Conservation (phyloP, 108 stramenopile genomes). For the Craspedostauros australis region DNA sequence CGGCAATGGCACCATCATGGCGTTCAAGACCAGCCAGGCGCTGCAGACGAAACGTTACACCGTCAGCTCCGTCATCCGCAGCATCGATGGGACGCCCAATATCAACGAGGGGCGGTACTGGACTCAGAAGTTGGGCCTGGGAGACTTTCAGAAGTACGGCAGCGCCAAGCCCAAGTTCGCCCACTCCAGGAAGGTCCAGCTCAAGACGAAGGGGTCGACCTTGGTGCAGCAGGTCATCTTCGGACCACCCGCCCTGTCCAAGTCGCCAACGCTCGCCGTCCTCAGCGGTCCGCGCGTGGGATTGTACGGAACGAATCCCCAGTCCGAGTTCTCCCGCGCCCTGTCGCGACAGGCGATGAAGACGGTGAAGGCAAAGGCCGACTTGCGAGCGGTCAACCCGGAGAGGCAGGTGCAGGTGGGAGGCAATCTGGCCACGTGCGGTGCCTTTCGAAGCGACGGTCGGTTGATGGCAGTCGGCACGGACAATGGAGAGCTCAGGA, state of each 20-base stretch:
- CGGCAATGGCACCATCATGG: too few species aligned
- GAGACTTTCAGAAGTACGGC: slow-evolving; percentile 6
- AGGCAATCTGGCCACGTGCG: slow-evolving; percentile 57
- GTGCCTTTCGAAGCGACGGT: slow-evolving; percentile 56
- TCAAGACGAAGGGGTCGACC: slow-evolving; percentile 21
- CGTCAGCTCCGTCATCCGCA: slow-evolving; percentile 19
- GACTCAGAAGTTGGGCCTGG: slow-evolving; percentile 44
- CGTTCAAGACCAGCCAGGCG: slow-evolving; percentile 30
- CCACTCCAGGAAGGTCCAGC: slow-evolving; percentile 14
- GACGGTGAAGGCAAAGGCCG: slow-evolving; percentile 4
- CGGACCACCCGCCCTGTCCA: slow-evolving; percentile 21
- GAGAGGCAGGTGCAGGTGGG: slow-evolving; percentile 70
- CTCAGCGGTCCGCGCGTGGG: slow-evolving; percentile 67
- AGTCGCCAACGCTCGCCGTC: slow-evolving; percentile 42
- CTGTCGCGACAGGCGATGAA: slow-evolving; percentile 9
- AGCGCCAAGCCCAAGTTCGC: slow-evolving; percentile 19
- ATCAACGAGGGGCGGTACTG: slow-evolving; percentile 48
- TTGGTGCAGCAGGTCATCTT: slow-evolving; percentile 35
- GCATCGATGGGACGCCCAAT: slow-evolving; percentile 25
- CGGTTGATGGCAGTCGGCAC: slow-evolving; percentile 71
- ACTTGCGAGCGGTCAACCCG: slow-evolving; percentile 23
- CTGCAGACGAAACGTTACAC: slow-evolving; percentile 30
- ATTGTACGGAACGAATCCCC: slow-evolving; percentile 48
- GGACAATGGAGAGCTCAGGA: slow-evolving; percentile 51
- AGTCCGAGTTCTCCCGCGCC: slow-evolving; percentile 35